These are phyloP conservation scores for Pichia sp. DNA, from an alignment of 1,139 yeast genomes.

Conservation along the genomic window DNA sequence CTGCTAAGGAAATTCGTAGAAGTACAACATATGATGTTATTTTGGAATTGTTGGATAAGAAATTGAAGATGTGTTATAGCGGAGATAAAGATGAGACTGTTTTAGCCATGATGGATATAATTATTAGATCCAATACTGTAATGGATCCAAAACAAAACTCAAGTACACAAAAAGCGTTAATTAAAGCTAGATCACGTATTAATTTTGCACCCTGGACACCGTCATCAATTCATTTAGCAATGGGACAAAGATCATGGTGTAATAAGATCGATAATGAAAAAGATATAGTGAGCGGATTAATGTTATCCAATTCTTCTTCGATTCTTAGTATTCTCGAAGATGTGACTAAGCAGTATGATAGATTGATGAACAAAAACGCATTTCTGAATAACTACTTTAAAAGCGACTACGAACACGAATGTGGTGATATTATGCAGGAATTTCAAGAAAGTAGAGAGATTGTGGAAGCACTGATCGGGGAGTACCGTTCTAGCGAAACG, in stretches of 20 bases:
- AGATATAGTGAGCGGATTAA: constrained; percentile 55
- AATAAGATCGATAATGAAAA: constrained; percentile 21
- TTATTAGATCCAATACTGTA: constrained; percentile 54
- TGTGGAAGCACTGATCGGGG: constrained; percentile 62
- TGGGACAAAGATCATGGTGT: constrained; percentile 70
- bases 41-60: constrained; percentile 73
- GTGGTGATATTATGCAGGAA: constrained; percentile 63
- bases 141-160: constrained; percentile 39
- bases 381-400: constrained; percentile 73
- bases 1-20: constrained; percentile 56
- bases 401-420: constrained; percentile 34
- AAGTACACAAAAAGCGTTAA: constrained; percentile 65
- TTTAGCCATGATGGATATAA: constrained; percentile 65
- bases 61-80: constrained; percentile 66
- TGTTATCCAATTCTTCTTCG: constrained; percentile 73
- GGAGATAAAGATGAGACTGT: constrained; percentile 43
- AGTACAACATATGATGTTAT: constrained; percentile 82
- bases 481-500: constrained; percentile 58
- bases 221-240: constrained; percentile 70
- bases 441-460: constrained; percentile 76
- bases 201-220: constrained; percentile 86
- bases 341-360: constrained; percentile 71
- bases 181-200: constrained; percentile 72
- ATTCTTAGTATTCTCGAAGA: constrained; percentile 60
- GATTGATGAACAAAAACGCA: constrained; percentile 73